Evolutionary conservation across 805 yeast species (phyloP).

Genomic region (Candida alai): DNA sequence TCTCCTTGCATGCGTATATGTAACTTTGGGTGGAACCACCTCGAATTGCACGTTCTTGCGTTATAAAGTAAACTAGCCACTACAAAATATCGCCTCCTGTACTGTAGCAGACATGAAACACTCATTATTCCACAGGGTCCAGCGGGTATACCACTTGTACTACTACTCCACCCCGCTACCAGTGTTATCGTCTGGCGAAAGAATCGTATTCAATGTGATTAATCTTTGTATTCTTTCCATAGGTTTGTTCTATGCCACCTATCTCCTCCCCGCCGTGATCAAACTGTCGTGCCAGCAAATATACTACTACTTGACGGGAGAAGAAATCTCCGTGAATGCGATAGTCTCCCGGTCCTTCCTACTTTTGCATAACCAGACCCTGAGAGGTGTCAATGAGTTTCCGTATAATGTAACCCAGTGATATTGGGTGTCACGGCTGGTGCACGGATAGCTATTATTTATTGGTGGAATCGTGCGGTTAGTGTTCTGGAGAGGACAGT

Average conservation of each 20-base stretch:
- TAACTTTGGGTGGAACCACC: no score
- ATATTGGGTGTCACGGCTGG: no score
- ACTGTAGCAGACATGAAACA: not conserved
- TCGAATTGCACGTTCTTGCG: no score
- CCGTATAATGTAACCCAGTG: no score
- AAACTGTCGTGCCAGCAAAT: conserved; percentile 11
- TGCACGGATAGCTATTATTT: no score
- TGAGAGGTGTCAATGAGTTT: no score
- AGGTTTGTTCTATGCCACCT: conserved; percentile 14
- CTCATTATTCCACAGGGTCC: not conserved
- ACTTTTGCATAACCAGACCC: no score
- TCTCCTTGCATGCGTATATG: no score
- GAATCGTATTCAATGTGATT: conserved; percentile 17
- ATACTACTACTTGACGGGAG: conserved; percentile 16
- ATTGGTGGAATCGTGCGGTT: no score
- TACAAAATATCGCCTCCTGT: not conserved
- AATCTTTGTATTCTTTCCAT: conserved; percentile 12
- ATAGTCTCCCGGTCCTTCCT: no score
- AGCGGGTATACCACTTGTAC: conserved; percentile 17
- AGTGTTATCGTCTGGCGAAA: conserved; percentile 23
- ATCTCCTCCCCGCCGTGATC: conserved; percentile 11
- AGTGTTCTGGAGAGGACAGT: no score
- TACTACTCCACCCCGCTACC: conserved; percentile 26
- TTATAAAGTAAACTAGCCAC: no score
- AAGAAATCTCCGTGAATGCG: not conserved